These are phyloP conservation scores for Penicillium subrubescens DNA, from an alignment of 495 filamentous ascomycete species.

Conservation along the genomic window DNA sequence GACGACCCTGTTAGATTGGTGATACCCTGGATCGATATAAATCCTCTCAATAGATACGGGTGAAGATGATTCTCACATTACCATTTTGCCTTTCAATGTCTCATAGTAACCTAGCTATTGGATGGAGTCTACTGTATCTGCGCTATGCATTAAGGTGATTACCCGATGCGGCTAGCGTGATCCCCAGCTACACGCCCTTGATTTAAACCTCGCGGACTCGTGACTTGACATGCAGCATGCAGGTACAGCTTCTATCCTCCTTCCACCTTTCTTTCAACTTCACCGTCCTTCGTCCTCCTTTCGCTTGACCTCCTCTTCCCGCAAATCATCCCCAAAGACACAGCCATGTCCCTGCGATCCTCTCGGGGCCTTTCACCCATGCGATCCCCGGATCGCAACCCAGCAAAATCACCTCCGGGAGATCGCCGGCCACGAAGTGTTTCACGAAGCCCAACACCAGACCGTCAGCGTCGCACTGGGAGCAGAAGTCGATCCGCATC, in stretches of 20 bases:
- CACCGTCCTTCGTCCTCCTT: neutral
- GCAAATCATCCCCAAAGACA: neutral
- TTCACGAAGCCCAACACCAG: conserved; percentile 40
- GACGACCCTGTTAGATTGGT: neutral
- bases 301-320: neutral
- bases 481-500: conserved; percentile 44
- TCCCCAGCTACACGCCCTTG: neutral
- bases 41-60: neutral
- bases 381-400: conserved; percentile 19
- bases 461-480: conserved; percentile 25
- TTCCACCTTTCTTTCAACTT: neutral
- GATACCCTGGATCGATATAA: neutral
- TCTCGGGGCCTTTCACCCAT: conserved; percentile 27
- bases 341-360: conserved; percentile 29
- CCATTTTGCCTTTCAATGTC: neutral
- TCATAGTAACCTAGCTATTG: no score
- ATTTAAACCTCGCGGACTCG: conserved; percentile 1
- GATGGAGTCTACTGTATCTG: no score
- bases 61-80: neutral
- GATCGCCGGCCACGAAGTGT: conserved; percentile 36
- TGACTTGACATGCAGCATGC: conserved; percentile 3
- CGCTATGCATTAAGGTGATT: conserved; percentile 14
- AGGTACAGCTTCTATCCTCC: neutral
- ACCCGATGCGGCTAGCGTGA: conserved; percentile 20
- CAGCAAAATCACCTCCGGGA: conserved; percentile 52